phyloP scores from a whole-genome alignment of 2,329 filamentous ascomycete species.

The Calycina herbarum region DNA sequence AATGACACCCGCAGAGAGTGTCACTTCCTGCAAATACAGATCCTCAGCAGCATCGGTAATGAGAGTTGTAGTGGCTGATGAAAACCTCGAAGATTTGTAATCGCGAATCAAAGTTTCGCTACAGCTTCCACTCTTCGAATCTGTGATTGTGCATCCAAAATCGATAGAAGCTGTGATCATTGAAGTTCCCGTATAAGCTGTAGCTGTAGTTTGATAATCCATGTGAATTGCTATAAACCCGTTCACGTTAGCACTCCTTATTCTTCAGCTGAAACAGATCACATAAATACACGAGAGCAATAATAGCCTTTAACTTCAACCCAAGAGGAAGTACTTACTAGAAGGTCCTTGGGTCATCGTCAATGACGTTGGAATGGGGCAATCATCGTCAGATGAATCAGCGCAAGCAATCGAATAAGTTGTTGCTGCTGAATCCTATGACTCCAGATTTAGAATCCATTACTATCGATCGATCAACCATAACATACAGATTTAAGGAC shows the following conservation, averaged over 20 bases:
- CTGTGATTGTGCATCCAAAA: slow-evolving; percentile 23
- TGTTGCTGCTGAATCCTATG: slow-evolving; percentile 25
- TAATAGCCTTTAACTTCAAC: too few species aligned
- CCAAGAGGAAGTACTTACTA: slow-evolving; percentile 18
- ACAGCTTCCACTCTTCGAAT: slow-evolving; percentile 20
- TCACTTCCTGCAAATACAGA: not conserved
- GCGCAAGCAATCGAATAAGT: slow-evolving; percentile 24
- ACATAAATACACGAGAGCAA: too few species aligned
- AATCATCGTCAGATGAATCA: slow-evolving; percentile 13
- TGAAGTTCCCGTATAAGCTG: not conserved
- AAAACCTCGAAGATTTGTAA: not conserved
- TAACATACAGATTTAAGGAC: slow-evolving; percentile 19
- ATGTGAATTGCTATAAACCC: not conserved
- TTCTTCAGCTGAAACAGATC: too few species aligned
- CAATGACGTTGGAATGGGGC: slow-evolving; percentile 26
- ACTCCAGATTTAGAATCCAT: not conserved
- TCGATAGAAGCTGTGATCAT: slow-evolving; percentile 8
- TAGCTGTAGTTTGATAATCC: not conserved
- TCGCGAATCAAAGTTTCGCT: slow-evolving; percentile 2
- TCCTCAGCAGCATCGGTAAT: slow-evolving; percentile 7
- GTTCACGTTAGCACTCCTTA: not conserved
- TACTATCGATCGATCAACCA: not conserved
- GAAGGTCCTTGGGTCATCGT: slow-evolving; percentile 31
- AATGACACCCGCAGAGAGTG: not conserved
- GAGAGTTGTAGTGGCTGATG: slow-evolving; percentile 8